These are phyloP conservation scores for Fusarium dimerum DNA, from an alignment of 2,329 filamentous ascomycete genomes.

Conservation along the genomic window DNA sequence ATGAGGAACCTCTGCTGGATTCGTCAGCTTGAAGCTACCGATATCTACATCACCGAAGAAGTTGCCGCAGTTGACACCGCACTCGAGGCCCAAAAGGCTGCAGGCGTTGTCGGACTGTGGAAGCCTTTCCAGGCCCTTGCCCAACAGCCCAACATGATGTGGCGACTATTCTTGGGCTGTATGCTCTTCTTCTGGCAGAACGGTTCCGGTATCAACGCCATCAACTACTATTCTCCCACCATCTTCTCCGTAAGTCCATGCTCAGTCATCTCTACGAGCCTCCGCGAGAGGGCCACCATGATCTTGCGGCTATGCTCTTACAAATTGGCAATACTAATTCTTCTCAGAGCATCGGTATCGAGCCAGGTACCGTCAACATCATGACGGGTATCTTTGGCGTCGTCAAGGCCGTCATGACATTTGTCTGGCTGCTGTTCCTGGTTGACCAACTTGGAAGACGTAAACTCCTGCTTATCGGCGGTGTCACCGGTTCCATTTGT, in stretches of 20 bases:
- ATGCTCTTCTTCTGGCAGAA: constrained; percentile 71
- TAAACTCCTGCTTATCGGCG: constrained; percentile 61
- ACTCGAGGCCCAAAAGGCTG: constrained; percentile 59
- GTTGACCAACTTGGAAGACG: constrained; percentile 54
- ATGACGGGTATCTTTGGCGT: constrained; percentile 70
- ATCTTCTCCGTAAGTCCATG: constrained; percentile 17
- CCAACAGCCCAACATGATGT: constrained; percentile 48
- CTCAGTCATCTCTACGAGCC: not conserved
- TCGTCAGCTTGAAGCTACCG: constrained; percentile 46
- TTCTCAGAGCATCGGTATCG: constrained; percentile 14
- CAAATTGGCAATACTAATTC: not conserved
- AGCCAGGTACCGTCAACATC: constrained; percentile 35
- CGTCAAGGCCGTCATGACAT: constrained; percentile 63
- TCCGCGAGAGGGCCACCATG: not conserved
- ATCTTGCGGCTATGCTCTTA: too few species aligned
- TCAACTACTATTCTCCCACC: constrained; percentile 27
- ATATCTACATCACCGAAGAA: constrained; percentile 42
- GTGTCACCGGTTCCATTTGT: constrained; percentile 57
- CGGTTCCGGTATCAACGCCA: constrained; percentile 48
- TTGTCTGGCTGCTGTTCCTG: constrained; percentile 64
- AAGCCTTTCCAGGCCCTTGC: constrained; percentile 23
- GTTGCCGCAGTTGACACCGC: constrained; percentile 21
- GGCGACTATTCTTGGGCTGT: constrained; percentile 62
- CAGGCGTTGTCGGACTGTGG: constrained; percentile 50
- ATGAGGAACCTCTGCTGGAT: constrained; percentile 55